A percentile compares a stretch with the other conserved stretches of the same genome.
Conservation (phyloP, 2,329 filamentous ascomycete genomes). For the Sclerotinia glacialis region DNA sequence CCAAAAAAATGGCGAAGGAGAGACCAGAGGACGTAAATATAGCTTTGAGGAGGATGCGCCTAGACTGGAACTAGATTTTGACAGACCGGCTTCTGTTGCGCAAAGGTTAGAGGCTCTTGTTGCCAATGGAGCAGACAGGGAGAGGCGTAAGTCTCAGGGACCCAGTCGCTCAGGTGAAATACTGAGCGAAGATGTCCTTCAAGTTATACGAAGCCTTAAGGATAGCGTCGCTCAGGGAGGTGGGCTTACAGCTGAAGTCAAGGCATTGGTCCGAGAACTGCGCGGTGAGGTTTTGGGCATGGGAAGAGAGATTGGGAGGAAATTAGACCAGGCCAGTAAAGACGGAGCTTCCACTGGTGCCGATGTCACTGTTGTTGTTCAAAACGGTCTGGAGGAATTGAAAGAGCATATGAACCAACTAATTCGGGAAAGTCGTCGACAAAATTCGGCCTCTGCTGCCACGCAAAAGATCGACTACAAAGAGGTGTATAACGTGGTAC, state of each 20-base stretch:
- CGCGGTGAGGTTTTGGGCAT: constrained; percentile 91
- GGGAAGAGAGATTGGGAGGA: constrained; percentile 84
- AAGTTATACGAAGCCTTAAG: constrained; percentile 81
- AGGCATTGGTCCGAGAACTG: constrained; percentile 83
- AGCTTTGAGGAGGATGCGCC: constrained; percentile 39
- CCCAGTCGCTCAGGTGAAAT: constrained; percentile 44
- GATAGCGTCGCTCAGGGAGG: constrained; percentile 87
- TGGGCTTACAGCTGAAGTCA: constrained; percentile 87
- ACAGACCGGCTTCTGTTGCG: constrained; percentile 39
- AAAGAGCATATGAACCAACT: constrained; percentile 80
- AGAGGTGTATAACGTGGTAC: constrained; percentile 82
- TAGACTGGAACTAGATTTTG: constrained; percentile 41
- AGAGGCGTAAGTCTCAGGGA: constrained; percentile 27
- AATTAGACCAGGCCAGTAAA: constrained; percentile 69
- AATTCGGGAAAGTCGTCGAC: constrained; percentile 70
- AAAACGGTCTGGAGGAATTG: constrained; percentile 76
- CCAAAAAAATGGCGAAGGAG: constrained; percentile 35
- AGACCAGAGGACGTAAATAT: constrained; percentile 35
- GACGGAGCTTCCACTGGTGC: constrained; percentile 48
- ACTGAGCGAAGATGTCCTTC: constrained; percentile 74
- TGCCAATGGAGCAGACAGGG: constrained; percentile 31
- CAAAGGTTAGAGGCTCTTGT: constrained; percentile 38
- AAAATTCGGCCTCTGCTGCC: constrained; percentile 63
- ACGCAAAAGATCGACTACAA: constrained; percentile 66
- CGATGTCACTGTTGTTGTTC: constrained; percentile 69